Conservation (phyloP, 192 early-diverging fungal species). For the Cladochytrium replicatum region DNA sequence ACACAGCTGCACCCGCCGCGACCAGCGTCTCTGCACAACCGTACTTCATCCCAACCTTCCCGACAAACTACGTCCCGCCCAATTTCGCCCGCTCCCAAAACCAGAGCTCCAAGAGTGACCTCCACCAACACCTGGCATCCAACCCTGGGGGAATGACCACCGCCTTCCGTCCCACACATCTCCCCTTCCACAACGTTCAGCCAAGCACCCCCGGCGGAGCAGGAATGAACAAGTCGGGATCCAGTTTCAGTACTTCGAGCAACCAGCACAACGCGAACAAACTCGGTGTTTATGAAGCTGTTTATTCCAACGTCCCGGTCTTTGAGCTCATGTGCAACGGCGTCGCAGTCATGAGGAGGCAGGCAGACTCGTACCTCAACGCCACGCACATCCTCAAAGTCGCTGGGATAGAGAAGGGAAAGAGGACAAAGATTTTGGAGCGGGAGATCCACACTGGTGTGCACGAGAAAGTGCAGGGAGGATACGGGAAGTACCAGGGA, state of each 20-base stretch:
- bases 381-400: constrained; percentile 1
- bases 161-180: too few relatives aligned
- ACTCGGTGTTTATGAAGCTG: constrained; percentile 1
- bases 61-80: neutral
- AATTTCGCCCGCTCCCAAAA: too few relatives aligned
- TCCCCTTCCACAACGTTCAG: neutral
- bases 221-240: constrained; percentile 1
- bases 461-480: constrained; percentile 96
- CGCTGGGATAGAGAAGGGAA: constrained; percentile 69
- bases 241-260: too few relatives aligned
- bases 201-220: neutral
- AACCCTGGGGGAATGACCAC: too few relatives aligned
- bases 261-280: too few relatives aligned
- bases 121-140: too few relatives aligned
- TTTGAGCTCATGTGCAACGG: neutral
- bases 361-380: neutral
- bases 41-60: neutral
- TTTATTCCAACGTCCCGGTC: neutral
- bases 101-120: too few relatives aligned
- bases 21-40: too few relatives aligned
- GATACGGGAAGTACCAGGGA: constrained; percentile 98
- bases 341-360: neutral
- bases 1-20: too few relatives aligned
- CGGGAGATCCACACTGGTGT: constrained; percentile 74
- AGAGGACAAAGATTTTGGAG: constrained; percentile 88